phyloP scores from a whole-genome alignment of 2,329 filamentous ascomycete species.

The Periconia sp. region DNA sequence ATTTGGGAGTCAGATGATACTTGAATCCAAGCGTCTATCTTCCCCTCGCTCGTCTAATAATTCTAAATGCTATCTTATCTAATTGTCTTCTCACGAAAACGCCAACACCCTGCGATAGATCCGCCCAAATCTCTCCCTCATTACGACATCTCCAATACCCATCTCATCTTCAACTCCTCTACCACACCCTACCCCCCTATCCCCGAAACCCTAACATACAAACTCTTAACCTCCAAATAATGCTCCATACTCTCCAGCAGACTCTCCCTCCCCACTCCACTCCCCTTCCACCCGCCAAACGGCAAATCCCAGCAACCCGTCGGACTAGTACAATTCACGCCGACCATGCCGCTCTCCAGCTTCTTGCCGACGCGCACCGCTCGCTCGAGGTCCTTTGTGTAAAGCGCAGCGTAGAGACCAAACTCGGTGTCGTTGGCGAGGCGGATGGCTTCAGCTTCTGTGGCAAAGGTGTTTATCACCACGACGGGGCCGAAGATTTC shows the following conservation, averaged over 20 bases:
- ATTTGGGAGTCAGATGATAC: too few species aligned
- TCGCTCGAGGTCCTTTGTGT: conserved; percentile 79
- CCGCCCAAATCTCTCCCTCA: too few species aligned
- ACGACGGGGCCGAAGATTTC: conserved; percentile 88
- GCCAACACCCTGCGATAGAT: too few species aligned
- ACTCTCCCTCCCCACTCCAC: conserved; percentile 33
- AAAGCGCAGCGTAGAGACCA: conserved; percentile 77
- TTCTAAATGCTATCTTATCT: too few species aligned
- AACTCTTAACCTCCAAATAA: conserved; percentile 31
- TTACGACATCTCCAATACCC: too few species aligned
- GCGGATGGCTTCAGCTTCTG: conserved; percentile 71
- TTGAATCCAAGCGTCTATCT: too few species aligned
- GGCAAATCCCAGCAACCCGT: conserved; percentile 69
- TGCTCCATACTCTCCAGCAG: conserved; percentile 35
- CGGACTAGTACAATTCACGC: conserved; percentile 72
- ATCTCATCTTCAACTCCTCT: too few species aligned
- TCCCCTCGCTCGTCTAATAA: too few species aligned
- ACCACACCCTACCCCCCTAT: conserved; percentile 12
- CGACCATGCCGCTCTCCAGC: conserved; percentile 71
- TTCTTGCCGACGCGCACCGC: conserved; percentile 76
- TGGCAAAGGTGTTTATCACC: conserved; percentile 75
- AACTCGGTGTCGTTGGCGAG: conserved; percentile 77
- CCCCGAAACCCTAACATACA: conserved; percentile 23
- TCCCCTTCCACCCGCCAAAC: conserved; percentile 56
- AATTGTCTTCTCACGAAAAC: too few species aligned